phyloP scores from a whole-genome alignment of 805 yeast genomes.

The Candida pseudoglaebosa region DNA sequence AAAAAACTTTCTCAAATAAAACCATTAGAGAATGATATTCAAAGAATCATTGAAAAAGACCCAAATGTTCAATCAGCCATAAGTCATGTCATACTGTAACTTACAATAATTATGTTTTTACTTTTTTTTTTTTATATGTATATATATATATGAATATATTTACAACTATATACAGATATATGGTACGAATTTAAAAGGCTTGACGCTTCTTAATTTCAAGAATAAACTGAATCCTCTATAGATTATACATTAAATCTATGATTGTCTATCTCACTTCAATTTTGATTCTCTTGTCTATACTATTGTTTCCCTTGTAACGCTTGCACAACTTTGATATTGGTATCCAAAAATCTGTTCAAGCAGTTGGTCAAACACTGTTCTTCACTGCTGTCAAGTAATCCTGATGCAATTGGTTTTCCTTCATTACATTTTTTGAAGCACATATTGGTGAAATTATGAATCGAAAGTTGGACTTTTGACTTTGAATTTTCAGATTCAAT shows the following conservation, averaged over 20 bases:
- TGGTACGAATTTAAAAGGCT: too few relatives aligned
- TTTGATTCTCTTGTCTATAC: neutral
- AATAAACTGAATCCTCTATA: too few relatives aligned
- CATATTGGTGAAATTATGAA: slow-evolving; percentile 83
- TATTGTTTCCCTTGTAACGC: slow-evolving; percentile 33
- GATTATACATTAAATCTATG: too few relatives aligned
- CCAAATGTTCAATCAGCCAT: neutral
- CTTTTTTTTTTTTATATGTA: too few relatives aligned
- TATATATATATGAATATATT: neutral
- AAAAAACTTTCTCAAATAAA: neutral
- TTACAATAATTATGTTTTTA: too few relatives aligned
- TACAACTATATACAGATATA: slow-evolving; percentile 1
- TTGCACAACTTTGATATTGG: slow-evolving; percentile 79
- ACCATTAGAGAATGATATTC: neutral
- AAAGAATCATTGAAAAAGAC: neutral
- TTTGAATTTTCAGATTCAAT: slow-evolving; percentile 81
- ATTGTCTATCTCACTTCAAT: too few relatives aligned
- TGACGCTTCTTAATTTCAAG: too few relatives aligned
- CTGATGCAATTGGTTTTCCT: slow-evolving; percentile 38
- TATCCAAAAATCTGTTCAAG: slow-evolving; percentile 80
- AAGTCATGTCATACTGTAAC: neutral
- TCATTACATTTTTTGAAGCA: slow-evolving; percentile 85
- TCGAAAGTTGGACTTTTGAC: slow-evolving; percentile 81
- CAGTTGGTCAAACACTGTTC: slow-evolving; percentile 76
- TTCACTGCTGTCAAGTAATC: slow-evolving; percentile 54